Base-by-base conservation (phyloP, 2,329 filamentous ascomycete genomes). In the Sarocladium brachiariae region DNA sequence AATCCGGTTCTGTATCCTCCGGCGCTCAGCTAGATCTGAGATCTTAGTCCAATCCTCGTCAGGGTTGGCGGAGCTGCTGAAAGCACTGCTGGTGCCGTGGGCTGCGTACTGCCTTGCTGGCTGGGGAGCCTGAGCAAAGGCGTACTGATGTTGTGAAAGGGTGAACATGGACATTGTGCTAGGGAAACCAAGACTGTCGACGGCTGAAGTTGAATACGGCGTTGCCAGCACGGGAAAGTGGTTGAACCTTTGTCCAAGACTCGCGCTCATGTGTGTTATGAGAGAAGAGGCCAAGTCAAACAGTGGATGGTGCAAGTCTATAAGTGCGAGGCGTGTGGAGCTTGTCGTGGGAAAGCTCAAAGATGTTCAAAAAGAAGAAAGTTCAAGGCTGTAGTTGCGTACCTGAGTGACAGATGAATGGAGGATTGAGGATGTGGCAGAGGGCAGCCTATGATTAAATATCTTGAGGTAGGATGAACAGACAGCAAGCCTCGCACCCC, bases 1-100 rank as follows among this genome's bases (percentile, higher is more conserved):
- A 77, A 97, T 96, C 60, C 92, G 84, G 74, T 97, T 97, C 72
- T 97, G 91, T 73, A 96, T 96, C 65, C 91, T 82, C 62, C 91
- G 79, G 64, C 93, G 84, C 73, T 97, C 92, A 49, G 91, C 92
- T 53, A 97, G 84, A 69, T 97, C 92, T 52, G 92, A 95, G 67
- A 97, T 96, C 81, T 96, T 95, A 65, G 92, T 96, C 92, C 92
- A 97, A 74, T 97, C 92, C 73, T 97, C 92, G 64, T 96, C 91
- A 51, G 92, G 88, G 68, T 95, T 95, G 61, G 91, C 92, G 56
- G 89, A 95, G 61, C 86, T 87, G 71, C 89, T 95, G 76, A 95
- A 96, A 60, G 92, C 92, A 71, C 89, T 96, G 74, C 89, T 96
- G 55, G 88, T 95, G 65, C 84, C 85, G 64, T 89, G 84, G 56